Percentiles rank a stretch among this genome's conserved stretches.
Evolutionary conservation across 108 stramenopile species (phyloP).

Genomic region (Chaetoceros muelleri): DNA sequence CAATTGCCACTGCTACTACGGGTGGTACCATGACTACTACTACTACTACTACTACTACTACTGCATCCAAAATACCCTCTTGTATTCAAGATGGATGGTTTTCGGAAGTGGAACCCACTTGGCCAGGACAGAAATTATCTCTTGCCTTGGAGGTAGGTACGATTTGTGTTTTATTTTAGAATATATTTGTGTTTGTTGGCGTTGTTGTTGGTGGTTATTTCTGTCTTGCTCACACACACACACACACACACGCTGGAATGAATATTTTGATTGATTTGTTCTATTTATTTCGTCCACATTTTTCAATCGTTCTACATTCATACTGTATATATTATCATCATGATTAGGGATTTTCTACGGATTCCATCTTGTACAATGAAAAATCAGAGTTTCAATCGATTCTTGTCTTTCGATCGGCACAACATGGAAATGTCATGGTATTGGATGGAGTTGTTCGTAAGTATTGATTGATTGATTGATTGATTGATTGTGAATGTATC

Average conservation of each 20-base stretch:
- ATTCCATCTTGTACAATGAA: constrained; percentile 23
- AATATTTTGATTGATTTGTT: too few species aligned
- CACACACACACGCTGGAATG: neutral
- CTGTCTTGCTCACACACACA: constrained; percentile 1
- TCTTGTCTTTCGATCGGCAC: constrained; percentile 67
- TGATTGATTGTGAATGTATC: neutral
- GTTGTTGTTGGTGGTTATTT: neutral
- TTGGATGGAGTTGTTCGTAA: constrained; percentile 38
- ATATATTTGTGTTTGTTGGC: too few species aligned
- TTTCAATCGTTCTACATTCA: too few species aligned
- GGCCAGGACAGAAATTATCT: constrained; percentile 63
- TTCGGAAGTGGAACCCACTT: constrained; percentile 67
- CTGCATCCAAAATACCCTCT: too few species aligned
- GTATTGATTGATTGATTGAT: constrained; percentile 2
- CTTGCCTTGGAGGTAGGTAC: constrained; percentile 29
- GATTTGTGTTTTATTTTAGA: too few species aligned
- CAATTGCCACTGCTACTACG: too few species aligned
- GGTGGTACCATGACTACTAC: too few species aligned
- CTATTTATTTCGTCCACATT: too few species aligned
- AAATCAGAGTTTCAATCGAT: constrained; percentile 66
- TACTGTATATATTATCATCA: neutral
- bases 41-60: too few species aligned
- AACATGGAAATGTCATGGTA: constrained; percentile 79
- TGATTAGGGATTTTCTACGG: constrained; percentile 10
- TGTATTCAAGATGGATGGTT: constrained; percentile 71